These are phyloP conservation scores for Rhizopus sp. DNA, from an alignment of 371 early-diverging fungal species.

Conservation along the genomic window DNA sequence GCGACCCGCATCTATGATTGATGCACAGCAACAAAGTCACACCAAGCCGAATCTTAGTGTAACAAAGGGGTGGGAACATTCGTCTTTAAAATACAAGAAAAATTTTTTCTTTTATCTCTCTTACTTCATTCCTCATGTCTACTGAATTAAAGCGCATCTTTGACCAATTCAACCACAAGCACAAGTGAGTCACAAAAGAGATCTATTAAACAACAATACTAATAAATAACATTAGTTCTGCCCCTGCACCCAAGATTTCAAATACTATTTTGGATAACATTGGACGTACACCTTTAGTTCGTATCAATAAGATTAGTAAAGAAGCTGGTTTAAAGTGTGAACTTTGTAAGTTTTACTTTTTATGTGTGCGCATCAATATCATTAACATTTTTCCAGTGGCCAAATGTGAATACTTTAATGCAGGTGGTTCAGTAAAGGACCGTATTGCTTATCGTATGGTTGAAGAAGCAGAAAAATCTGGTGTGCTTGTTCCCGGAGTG, in stretches of 20 bases:
- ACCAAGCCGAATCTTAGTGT: neutral
- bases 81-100: constrained; percentile 2
- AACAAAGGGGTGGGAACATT: constrained; percentile 12
- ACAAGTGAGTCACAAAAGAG: constrained; percentile 12
- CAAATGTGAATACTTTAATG: constrained; percentile 98
- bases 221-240: constrained; percentile 21
- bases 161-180: constrained; percentile 25
- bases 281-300: constrained; percentile 94
- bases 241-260: constrained; percentile 68
- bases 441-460: constrained; percentile 96
- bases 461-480: constrained; percentile 91
- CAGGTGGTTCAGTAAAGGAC: constrained; percentile 98
- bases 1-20: too few relatives aligned
- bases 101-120: constrained; percentile 6
- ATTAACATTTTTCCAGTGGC: constrained; percentile 63
- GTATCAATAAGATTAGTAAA: constrained; percentile 85
- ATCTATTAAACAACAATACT: neutral
- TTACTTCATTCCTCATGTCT: constrained; percentile 12
- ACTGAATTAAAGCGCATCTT: constrained; percentile 21
- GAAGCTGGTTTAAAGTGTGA: constrained; percentile 91
- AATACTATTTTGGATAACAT: constrained; percentile 89
- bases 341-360: constrained; percentile 67
- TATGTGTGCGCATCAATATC: neutral
- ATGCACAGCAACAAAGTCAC: too few relatives aligned
- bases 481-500: constrained; percentile 84